Conservation (phyloP, 208 protist genomes). For the Leishmania major region DNA sequence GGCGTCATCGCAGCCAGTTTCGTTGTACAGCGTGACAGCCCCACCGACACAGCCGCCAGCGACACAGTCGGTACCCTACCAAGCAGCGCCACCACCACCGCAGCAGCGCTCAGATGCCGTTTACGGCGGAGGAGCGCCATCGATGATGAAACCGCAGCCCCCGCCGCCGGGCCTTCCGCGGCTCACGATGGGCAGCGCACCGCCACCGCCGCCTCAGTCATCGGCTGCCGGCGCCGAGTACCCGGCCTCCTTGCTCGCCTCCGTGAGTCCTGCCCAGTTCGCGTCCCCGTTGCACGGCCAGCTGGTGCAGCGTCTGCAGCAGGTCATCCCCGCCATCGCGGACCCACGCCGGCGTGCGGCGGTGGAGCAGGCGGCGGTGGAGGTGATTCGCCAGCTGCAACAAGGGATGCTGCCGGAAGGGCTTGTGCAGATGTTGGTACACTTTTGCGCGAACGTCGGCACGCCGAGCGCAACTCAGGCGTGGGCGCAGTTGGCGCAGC, state of each 20-base stretch:
- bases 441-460: conserved; percentile 50
- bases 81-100: conserved; percentile 4
- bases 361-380: conserved; percentile 54
- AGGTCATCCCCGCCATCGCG: conserved; percentile 38
- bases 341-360: conserved; percentile 44
- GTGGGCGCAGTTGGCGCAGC: conserved; percentile 51
- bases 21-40: conserved; percentile 32
- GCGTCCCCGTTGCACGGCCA: conserved; percentile 23
- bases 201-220: conserved; percentile 18
- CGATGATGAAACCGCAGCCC: background rate
- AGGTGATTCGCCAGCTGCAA: conserved; percentile 60
- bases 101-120: background rate
- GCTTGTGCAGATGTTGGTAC: conserved; percentile 43
- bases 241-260: conserved; percentile 1
- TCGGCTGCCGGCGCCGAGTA: background rate
- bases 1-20: conserved; percentile 23
- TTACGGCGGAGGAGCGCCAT: background rate
- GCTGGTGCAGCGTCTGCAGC: conserved; percentile 42
- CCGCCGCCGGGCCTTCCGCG: background rate
- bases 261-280: conserved; percentile 19
- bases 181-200: conserved; percentile 5
- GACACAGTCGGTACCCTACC: background rate
- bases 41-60: conserved; percentile 15
- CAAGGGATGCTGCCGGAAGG: conserved; percentile 43
- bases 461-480: conserved; percentile 39